A percentile compares a stretch with the other conserved stretches of the same genome.
These are phyloP conservation scores for Chenopodium formosanum DNA, from an alignment of 148 eudicot genomes.

Conservation along the genomic window DNA sequence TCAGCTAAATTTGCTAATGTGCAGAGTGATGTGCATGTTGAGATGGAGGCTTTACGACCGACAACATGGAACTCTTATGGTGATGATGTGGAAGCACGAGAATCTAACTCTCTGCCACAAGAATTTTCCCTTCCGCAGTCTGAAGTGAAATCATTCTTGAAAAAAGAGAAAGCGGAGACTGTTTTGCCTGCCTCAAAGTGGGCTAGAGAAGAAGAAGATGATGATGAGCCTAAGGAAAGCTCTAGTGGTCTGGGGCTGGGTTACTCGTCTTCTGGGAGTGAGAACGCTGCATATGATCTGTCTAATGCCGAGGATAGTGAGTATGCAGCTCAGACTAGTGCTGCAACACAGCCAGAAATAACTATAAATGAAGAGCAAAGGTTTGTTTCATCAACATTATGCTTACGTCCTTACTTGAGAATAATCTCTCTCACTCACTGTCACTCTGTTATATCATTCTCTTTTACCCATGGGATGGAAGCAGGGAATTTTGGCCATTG, in stretches of 20 bases:
- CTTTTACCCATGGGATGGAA: background rate
- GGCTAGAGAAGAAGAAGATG: conserved; percentile 95
- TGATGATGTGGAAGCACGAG: conserved; percentile 44
- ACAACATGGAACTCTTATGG: conserved; percentile 47
- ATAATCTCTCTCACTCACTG: background rate
- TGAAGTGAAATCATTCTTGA: conserved; percentile 45
- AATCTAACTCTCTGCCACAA: conserved; percentile 36
- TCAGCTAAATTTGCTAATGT: conserved; percentile 45
- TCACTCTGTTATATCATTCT: background rate
- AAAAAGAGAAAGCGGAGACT: conserved; percentile 50
- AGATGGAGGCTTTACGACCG: conserved; percentile 39
- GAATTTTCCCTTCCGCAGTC: conserved; percentile 52
- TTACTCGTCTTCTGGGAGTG: conserved; percentile 96
- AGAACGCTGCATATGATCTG: conserved; percentile 57
- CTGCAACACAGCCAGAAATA: conserved; percentile 57
- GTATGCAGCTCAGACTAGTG: conserved; percentile 44
- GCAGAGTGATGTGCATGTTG: conserved; percentile 44
- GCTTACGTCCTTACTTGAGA: background rate
- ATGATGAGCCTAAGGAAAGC: conserved; percentile 69
- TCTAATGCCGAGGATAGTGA: conserved; percentile 51
- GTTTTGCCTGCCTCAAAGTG: conserved; percentile 89
- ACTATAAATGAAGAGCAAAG: conserved; percentile 78
- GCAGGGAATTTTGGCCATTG: background rate
- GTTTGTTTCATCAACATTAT: conserved; percentile 32
- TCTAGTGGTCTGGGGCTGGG: conserved; percentile 68